Conservation (phyloP, 2,329 filamentous ascomycete species). For the Fusarium algeriense region DNA sequence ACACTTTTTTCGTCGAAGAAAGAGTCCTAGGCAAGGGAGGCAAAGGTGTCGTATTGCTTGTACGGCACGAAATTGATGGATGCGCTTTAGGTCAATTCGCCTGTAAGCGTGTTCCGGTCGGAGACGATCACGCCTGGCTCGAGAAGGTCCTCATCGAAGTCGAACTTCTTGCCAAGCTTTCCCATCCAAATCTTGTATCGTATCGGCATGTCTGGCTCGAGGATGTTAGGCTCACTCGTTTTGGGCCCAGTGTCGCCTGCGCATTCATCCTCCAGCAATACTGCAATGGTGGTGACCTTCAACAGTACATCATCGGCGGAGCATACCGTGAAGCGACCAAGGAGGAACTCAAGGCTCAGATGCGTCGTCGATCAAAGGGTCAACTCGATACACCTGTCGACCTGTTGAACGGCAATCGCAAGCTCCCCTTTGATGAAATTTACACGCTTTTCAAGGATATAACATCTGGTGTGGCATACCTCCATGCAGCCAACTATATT, state of each 20-base stretch:
- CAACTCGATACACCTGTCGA: conserved; percentile 73
- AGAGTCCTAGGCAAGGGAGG: conserved; percentile 87
- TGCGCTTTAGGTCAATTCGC: conserved; percentile 91
- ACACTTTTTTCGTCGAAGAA: conserved; percentile 92
- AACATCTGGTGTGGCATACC: conserved; percentile 88
- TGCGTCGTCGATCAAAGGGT: conserved; percentile 84
- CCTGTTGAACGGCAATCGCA: conserved; percentile 57
- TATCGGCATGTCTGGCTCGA: conserved; percentile 99
- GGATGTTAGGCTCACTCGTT: conserved; percentile 83
- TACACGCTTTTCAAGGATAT: conserved; percentile 98
- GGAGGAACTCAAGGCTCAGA: conserved; percentile 88
- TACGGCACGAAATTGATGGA: conserved; percentile 90
- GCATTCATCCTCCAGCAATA: conserved; percentile 98
- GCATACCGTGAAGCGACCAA: conserved; percentile 74
- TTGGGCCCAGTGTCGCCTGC: conserved; percentile 91
- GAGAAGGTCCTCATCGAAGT: conserved; percentile 95
- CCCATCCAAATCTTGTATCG: conserved; percentile 94
- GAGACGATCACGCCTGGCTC: conserved; percentile 93
- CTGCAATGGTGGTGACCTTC: conserved; percentile 92
- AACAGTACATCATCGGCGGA: conserved; percentile 84
- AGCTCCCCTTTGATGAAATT: conserved; percentile 85
- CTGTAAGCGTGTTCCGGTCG: conserved; percentile 96
- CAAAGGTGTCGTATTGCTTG: conserved; percentile 94
- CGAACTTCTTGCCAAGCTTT: conserved; percentile 89
- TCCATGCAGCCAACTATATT: conserved; percentile 93